These are phyloP conservation scores for Phytophthora quininea DNA, from an alignment of 352 stramenopile genomes.

Conservation along the genomic window DNA sequence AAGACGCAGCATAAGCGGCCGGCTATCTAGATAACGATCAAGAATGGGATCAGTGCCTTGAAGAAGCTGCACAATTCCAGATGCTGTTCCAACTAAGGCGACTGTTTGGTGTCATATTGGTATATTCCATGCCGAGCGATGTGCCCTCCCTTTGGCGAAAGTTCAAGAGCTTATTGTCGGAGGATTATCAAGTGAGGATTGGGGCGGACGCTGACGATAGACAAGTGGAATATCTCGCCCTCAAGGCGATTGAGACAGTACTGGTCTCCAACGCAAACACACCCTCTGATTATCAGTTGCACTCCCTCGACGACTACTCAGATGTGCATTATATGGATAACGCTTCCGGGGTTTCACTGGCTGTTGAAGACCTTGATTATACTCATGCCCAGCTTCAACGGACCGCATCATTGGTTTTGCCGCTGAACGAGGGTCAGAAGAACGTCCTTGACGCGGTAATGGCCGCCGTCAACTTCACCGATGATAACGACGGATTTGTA, in stretches of 20 bases:
- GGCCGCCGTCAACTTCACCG: neutral
- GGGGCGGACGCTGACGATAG: neutral
- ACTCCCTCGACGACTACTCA: neutral
- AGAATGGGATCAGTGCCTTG: slow-evolving; percentile 25
- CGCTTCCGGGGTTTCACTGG: too few relatives aligned
- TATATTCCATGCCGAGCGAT: neutral
- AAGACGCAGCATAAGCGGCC: slow-evolving; percentile 6
- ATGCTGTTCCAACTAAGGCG: slow-evolving; percentile 35
- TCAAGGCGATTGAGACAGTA: neutral
- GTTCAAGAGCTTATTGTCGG: neutral
- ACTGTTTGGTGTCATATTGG: slow-evolving; percentile 19
- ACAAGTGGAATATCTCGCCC: neutral
- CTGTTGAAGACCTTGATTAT: neutral
- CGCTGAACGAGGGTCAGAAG: neutral
- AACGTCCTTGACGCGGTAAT: neutral
- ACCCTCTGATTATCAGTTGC: neutral
- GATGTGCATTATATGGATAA: neutral
- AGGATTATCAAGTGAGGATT: neutral
- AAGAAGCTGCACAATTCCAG: slow-evolving; percentile 20
- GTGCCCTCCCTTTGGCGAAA: neutral
- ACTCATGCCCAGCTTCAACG: neutral
- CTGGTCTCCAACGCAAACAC: neutral
- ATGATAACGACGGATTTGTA: slow-evolving; percentile 1
- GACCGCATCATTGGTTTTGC: neutral
- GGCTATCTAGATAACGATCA: slow-evolving; percentile 28